Base-by-base conservation (phyloP, 345 rosid genomes). In the Xanthoceras sorbifolium region DNA sequence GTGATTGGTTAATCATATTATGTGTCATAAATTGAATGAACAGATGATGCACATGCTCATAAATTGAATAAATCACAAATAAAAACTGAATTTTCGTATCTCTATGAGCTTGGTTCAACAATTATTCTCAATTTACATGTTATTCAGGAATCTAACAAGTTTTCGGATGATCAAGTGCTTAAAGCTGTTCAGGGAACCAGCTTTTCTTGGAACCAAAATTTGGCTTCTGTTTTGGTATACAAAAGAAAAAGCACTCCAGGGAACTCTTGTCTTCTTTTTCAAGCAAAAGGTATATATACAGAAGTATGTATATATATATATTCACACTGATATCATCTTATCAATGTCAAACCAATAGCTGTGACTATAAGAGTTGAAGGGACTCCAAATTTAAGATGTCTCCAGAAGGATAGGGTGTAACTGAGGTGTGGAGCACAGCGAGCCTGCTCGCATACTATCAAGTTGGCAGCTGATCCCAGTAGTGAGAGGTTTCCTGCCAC, bases 371-470 rank as follows among this genome's bases (percentile, higher is more conserved):
- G 73, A 55, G 97, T 90, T 14, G 97, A 92, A 34, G 98, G 98
- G 63, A 90, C 70, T 59, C 98, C 97, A 15, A 90, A 91, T 70
- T 85, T 89, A 25, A 94, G 82, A 64, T 94, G 97, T 34, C 79
- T 89, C 86, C 88, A 90, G 76, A 94, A 92, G 44, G 94, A 85
- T 40, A 92, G 80, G 7, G 84, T 87, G 86, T 91, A 90, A 2
- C 87, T 89, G 20, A 84, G 72, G 9, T 69, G 74, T 1, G 86
- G 82, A 55, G 93, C 81, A 7, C 92, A 82, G 18, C 85, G 79
- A 64, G 98, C 98, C 85, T 94, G 92, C 77, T 92, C 97, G 20
- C 98, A 90, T 67, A 92, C 95, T 61, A 92, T 92, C 88, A 94
- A 79, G 82, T 94, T 94, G 3, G 97, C 95, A 0, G 97, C 97